These are phyloP conservation scores for Fusarium incarnatum DNA, from an alignment of 2,329 filamentous ascomycete species.

Conservation along the genomic window DNA sequence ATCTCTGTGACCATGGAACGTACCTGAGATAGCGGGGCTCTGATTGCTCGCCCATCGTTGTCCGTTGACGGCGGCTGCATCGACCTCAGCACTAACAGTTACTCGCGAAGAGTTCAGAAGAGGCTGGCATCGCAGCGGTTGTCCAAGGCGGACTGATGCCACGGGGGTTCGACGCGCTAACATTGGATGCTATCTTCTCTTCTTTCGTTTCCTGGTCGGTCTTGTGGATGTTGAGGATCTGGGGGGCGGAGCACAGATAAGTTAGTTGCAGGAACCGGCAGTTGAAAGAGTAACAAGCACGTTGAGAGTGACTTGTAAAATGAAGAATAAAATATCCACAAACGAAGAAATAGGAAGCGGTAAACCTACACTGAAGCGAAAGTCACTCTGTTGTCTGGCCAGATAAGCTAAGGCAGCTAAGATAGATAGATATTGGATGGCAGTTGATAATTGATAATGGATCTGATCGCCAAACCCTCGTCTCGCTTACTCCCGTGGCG, in stretches of 20 bases:
- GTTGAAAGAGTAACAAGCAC: constrained; percentile 16
- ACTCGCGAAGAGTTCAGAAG: constrained; percentile 17
- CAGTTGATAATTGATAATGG: constrained; percentile 6
- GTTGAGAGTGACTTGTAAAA: background rate
- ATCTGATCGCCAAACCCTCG: constrained; percentile 9
- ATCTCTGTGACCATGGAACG: constrained; percentile 24
- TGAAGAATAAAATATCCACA: background rate
- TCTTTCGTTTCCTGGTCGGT: constrained; percentile 7
- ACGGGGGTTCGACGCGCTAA: constrained; percentile 39
- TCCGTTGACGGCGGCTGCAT: constrained; percentile 4
- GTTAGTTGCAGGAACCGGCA: constrained; percentile 14
- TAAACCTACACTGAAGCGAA: constrained; percentile 5
- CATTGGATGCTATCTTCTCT: constrained; percentile 19
- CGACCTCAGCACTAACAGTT: constrained; percentile 4
- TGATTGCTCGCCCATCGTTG: constrained; percentile 36
- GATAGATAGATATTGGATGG: background rate
- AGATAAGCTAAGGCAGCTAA: constrained; percentile 1
- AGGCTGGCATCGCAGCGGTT: constrained; percentile 32
- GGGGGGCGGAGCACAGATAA: constrained; percentile 15
- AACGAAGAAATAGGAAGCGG: background rate
- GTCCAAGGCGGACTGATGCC: constrained; percentile 34
- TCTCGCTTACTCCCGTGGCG: constrained; percentile 18
- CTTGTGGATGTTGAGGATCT: constrained; percentile 31
- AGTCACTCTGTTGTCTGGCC: constrained; percentile 10
- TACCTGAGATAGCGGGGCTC: constrained; percentile 40